These are phyloP conservation scores for Mixia osmundae DNA, from an alignment of 1,284 basidiomycete genomes.

Conservation along the genomic window DNA sequence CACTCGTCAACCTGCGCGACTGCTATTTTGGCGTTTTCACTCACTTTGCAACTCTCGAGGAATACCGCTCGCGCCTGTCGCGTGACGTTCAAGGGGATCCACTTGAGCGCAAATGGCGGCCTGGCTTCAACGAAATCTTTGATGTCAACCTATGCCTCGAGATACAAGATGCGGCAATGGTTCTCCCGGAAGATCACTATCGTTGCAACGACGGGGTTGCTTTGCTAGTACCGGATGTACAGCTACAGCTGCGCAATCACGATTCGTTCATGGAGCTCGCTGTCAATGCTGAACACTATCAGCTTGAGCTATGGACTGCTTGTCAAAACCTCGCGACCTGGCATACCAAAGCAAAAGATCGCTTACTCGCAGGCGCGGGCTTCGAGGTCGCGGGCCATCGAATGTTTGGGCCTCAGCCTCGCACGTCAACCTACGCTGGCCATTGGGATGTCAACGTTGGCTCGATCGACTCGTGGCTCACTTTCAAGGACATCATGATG, in stretches of 20 bases:
- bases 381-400: slow-evolving; percentile 57
- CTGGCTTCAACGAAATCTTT: slow-evolving; percentile 34
- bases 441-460: slow-evolving; percentile 63
- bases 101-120: slow-evolving; percentile 45
- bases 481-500: slow-evolving; percentile 33
- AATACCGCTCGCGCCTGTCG: slow-evolving; percentile 48
- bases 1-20: slow-evolving; percentile 62
- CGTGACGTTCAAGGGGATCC: slow-evolving; percentile 42
- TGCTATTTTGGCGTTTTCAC: slow-evolving; percentile 84
- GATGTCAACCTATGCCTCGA: slow-evolving; percentile 41
- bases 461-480: slow-evolving; percentile 33
- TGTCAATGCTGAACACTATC: slow-evolving; percentile 35
- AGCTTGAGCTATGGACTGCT: slow-evolving; percentile 5
- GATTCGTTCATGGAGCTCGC: slow-evolving; percentile 76
- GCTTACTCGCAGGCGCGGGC: slow-evolving; percentile 26
- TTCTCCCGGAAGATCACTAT: slow-evolving; percentile 38
- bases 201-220: slow-evolving; percentile 37
- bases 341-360: not conserved
- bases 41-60: slow-evolving; percentile 53
- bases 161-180: slow-evolving; percentile 32
- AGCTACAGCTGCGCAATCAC: slow-evolving; percentile 49
- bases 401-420: slow-evolving; percentile 62
- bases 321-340: not conserved
- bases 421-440: slow-evolving; percentile 62
- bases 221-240: slow-evolving; percentile 39